Base-by-base conservation (phyloP, 768 basidiomycete genomes). In the Baorangia bicolor region DNA sequence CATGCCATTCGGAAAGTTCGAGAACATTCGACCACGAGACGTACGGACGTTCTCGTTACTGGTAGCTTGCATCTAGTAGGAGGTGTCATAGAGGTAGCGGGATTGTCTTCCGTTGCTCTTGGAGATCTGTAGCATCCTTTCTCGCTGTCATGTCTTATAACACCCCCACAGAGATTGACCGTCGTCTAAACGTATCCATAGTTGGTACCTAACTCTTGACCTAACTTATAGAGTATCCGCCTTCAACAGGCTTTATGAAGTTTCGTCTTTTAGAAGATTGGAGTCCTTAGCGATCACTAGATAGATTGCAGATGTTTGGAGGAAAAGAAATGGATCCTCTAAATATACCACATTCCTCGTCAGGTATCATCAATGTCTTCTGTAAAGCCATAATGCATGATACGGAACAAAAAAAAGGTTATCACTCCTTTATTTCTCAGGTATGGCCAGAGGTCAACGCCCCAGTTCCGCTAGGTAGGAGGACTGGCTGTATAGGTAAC, bases 41-140 rank as follows among this genome's bases (percentile, higher is more conserved):
- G 73, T 1, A 69, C 74, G 13, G 78, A 88, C 53, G 84, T 94
- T n/a, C 77, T 99, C 16, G 94, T 96, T 7, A 81, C 93, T 3
- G 97, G 97, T 5, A 97, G 94, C 71, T 70, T 99, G 59, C 95
- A 95, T 73, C 81, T 99, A 16, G 86, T 98, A 8, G 97, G 97
- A 20, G 97, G 97, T 2, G 77, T 94, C 13, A 88, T 98, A 51
- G 96, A 98, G 67, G 94, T 92, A 14, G 90, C 94, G 18, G 88
- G 85, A 21, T 69, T 98, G 38, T 82, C 88, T n/a, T 80, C 85
- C 31, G 74, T 80, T 53, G 86, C 87, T 33, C 73, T 92, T 50
- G 87, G 73, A 69, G 65, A 68, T 57, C 56, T 69, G 31, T 68
- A 51, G 38, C 12, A 3, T 33, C 12, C 23, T 14, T 25, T 7